These are phyloP conservation scores for Balakata baccata DNA, from an alignment of 345 rosid species.

Conservation along the genomic window DNA sequence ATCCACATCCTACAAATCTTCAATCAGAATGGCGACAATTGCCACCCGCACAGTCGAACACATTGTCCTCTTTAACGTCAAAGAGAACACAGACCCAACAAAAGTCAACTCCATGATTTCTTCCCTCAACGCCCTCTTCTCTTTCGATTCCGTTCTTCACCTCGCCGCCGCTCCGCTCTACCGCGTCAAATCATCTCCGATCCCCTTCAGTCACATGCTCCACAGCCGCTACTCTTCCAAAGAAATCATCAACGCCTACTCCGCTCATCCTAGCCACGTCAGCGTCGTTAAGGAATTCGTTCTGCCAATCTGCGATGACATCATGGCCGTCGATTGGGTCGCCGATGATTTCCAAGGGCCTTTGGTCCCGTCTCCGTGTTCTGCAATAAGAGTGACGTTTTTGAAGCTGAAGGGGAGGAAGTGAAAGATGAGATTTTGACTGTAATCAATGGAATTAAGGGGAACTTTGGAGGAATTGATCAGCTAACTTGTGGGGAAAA, in stretches of 20 bases:
- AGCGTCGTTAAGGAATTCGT: slow-evolving; percentile 53
- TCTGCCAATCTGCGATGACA: slow-evolving; percentile 64
- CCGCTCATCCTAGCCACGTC: slow-evolving; percentile 61
- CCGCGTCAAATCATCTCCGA: slow-evolving; percentile 41
- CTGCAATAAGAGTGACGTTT: slow-evolving; percentile 41
- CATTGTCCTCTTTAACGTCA: slow-evolving; percentile 80
- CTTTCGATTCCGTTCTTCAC: slow-evolving; percentile 60
- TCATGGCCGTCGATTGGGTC: slow-evolving; percentile 85
- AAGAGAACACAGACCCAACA: slow-evolving; percentile 39
- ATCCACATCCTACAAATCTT: slow-evolving; percentile 17
- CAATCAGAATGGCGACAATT: slow-evolving; percentile 31
- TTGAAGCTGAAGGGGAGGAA: slow-evolving; percentile 60
- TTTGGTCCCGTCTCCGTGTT: slow-evolving; percentile 37
- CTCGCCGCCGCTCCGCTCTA: slow-evolving; percentile 55
- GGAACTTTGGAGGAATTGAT: slow-evolving; percentile 36
- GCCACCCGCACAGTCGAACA: slow-evolving; percentile 47
- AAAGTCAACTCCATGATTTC: slow-evolving; percentile 51
- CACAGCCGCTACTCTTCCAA: slow-evolving; percentile 78
- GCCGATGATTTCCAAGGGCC: slow-evolving; percentile 34
- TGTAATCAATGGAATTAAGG: slow-evolving; percentile 47
- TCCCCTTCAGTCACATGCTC: slow-evolving; percentile 74
- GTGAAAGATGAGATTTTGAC: slow-evolving; percentile 52
- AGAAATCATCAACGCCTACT: slow-evolving; percentile 48
- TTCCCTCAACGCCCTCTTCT: slow-evolving; percentile 49
- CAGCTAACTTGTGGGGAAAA: slow-evolving; percentile 64